Conservation (phyloP, 805 yeast species). For the Saturnispora dispora region DNA sequence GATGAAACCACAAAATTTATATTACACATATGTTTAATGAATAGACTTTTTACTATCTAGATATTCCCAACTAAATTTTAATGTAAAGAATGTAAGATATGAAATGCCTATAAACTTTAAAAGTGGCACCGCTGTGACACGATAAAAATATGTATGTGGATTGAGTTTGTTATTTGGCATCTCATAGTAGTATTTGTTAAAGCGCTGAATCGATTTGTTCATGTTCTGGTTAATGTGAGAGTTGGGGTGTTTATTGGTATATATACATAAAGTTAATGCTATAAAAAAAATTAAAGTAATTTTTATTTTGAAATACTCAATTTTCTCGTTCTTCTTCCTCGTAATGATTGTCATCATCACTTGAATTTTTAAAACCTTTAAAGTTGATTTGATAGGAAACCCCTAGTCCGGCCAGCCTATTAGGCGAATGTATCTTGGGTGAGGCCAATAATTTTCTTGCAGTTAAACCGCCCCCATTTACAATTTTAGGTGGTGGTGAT, state of each 20-base stretch:
- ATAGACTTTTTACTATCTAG: conserved; percentile 3
- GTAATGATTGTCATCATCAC: not conserved
- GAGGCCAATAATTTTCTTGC: conserved; percentile 13
- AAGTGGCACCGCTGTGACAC: conserved; percentile 38
- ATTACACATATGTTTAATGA: conserved; percentile 1
- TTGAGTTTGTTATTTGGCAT: conserved; percentile 15
- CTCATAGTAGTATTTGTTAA: conserved; percentile 10
- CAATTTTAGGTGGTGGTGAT: not conserved
- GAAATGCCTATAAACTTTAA: conserved; percentile 36
- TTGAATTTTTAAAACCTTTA: not conserved
- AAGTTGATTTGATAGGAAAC: conserved; percentile 6
- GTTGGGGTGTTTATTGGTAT: not conserved
- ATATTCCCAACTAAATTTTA: conserved; percentile 33
- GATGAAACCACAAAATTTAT: not conserved
- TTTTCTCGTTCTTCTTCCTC: not conserved
- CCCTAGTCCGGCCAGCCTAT: conserved; percentile 15
- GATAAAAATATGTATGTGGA: conserved; percentile 33
- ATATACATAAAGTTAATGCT: not conserved
- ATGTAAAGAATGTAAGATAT: conserved; percentile 37
- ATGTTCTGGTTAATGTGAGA: not conserved
- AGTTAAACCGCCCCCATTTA: conserved; percentile 8
- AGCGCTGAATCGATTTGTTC: not conserved
- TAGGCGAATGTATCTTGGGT: conserved; percentile 15
- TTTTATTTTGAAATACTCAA: not conserved
- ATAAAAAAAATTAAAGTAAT: not conserved